Evolutionary conservation across 2,329 filamentous ascomycete genomes (phyloP), one percentile per base, ranked within the genome.

Genomic region (Didymosphaeria variabile): DNA sequence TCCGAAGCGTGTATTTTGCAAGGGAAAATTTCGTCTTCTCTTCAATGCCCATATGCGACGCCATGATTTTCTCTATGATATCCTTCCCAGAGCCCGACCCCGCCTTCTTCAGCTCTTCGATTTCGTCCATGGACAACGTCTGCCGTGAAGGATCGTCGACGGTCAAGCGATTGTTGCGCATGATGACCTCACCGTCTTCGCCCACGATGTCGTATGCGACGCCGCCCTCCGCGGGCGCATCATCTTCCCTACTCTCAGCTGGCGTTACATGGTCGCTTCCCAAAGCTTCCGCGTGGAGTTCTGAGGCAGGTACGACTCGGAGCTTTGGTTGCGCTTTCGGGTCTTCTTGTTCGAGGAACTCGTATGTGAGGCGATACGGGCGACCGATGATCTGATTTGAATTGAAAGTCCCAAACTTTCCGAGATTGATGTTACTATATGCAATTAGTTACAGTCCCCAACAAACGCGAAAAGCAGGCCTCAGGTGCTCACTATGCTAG

Each of bases 1-100:
- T 99, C 49, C 97, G 85, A 19, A 98, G 83, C 72, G 95, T 97
- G 80, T 99, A 99, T 79, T 99, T 99, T 46, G 94, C 94, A 60
- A 97, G 83, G 2, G 93, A 96, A 73, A 96, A 99, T 0, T 89
- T 86, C 0, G 95, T 98, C 84, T 99, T 99, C 81, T 98, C 91
- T 68, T 97, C 93, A 46, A 99, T 85, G 1, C 90, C 91, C 19
- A 91, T 90, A 78, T 99, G 95, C 46, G 93, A 95, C 32, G 93
- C 86, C 79, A 99, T 87, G 29, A 99, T 88, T 79, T 94, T 97
- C n/a, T 92, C 90, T 65, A 99, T 95, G 51, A 99, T 86, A 55
- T 97, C 94, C 76, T 91, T 91, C 13, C 94, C 94, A 0, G 92
- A 92, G 5, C 90, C 90, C 3, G 89, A 88, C 12, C 90, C 91